These are phyloP conservation scores for Cavenderia fasciculata DNA, from an alignment of 78 protist species.

Conservation along the genomic window DNA sequence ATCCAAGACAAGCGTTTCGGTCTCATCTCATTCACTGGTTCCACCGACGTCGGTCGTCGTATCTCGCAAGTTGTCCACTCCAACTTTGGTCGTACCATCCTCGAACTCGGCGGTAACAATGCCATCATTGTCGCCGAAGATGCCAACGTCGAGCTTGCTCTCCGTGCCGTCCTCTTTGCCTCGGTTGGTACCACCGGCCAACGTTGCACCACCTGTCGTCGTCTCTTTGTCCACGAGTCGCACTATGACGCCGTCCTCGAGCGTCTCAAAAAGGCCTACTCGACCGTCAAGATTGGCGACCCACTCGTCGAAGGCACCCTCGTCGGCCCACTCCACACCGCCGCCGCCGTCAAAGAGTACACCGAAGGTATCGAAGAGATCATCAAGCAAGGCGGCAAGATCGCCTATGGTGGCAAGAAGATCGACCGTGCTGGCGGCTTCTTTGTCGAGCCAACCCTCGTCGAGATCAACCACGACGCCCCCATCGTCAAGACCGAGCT, in stretches of 20 bases:
- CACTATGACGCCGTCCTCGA: constrained; percentile 82
- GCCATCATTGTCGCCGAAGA: constrained; percentile 92
- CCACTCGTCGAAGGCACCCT: constrained; percentile 84
- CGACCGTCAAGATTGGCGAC: constrained; percentile 80
- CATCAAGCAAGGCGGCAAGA: constrained; percentile 89
- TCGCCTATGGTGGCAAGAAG: constrained; percentile 89
- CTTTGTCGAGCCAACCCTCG: constrained; percentile 94
- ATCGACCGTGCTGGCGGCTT: constrained; percentile 77
- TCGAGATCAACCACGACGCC: constrained; percentile 72
- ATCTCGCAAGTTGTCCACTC: constrained; percentile 75
- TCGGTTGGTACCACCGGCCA: constrained; percentile 96
- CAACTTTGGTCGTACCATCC: constrained; percentile 89
- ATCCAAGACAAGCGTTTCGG: constrained; percentile 79
- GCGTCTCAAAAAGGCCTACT: constrained; percentile 84
- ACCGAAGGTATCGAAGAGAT: constrained; percentile 81
- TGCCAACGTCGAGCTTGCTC: constrained; percentile 89
- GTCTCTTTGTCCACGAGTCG: constrained; percentile 90
- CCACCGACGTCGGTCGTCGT: constrained; percentile 84
- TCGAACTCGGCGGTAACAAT: constrained; percentile 96
- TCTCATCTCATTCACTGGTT: constrained; percentile 94
- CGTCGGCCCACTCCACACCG: constrained; percentile 93
- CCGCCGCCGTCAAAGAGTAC: constrained; percentile 85
- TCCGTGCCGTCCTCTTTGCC: constrained; percentile 86
- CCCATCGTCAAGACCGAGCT: constrained; percentile 78
- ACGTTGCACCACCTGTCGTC: constrained; percentile 92